phyloP scores from a whole-genome alignment of 1,284 basidiomycete species.

The Xerocomus amazonicus region DNA sequence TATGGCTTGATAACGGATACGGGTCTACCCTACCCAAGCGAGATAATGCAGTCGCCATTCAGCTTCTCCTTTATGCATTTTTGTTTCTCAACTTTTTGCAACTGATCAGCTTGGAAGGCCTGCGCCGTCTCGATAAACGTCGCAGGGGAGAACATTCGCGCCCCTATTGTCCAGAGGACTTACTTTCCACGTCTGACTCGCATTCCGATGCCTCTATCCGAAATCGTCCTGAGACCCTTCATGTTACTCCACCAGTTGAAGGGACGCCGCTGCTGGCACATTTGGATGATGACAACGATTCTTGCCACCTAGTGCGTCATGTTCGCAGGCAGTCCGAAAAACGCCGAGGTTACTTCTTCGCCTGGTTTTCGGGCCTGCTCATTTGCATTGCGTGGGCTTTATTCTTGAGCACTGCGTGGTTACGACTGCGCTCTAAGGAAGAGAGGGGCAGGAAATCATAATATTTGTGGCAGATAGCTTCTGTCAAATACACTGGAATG shows the following conservation, averaged over 20 bases:
- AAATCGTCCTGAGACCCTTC: not conserved
- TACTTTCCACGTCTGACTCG: not conserved
- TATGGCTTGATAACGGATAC: conserved; percentile 42
- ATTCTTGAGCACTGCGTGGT: conserved; percentile 62
- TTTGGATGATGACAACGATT: not conserved
- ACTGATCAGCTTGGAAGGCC: conserved; percentile 45
- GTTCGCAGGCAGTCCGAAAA: conserved; percentile 38
- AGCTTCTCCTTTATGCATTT: conserved; percentile 57
- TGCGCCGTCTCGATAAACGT: conserved; percentile 45
- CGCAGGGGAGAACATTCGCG: conserved; percentile 26
- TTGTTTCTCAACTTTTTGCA: conserved; percentile 59
- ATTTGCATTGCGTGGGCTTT: conserved; percentile 61
- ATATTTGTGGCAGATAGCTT: not conserved
- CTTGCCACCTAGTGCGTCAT: conserved; percentile 13
- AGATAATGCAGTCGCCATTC: conserved; percentile 36
- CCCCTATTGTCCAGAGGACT: conserved; percentile 18
- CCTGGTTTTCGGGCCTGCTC: conserved; percentile 40
- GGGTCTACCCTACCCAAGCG: conserved; percentile 16
- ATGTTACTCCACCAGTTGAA: conserved; percentile 8
- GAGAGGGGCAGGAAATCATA: conserved; percentile 23
- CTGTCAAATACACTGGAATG: not conserved
- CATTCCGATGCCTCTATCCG: conserved; percentile 1
- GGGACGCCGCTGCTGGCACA: conserved; percentile 11
- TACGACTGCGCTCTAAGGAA: conserved; percentile 47
- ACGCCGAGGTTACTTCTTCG: conserved; percentile 50